Evolutionary conservation across 108 stramenopile genomes (phyloP).

Genomic region (Bacterosira constricta): DNA sequence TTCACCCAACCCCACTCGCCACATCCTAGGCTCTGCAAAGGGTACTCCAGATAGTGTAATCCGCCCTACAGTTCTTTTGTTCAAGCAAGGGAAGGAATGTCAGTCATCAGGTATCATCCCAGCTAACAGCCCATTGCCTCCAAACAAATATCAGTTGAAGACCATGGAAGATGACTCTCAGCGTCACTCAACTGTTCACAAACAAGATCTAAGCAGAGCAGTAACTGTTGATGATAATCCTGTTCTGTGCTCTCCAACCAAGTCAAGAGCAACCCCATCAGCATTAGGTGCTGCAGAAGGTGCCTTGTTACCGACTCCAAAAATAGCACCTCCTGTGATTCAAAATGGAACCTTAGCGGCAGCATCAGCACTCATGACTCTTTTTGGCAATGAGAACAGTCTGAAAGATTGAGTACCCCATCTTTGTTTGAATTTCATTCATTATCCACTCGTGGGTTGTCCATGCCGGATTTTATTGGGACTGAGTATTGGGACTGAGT

Average conservation of each 20-base stretch:
- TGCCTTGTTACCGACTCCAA: not conserved
- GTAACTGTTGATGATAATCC: too few species aligned
- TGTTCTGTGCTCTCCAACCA: not conserved
- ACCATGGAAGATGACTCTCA: not conserved
- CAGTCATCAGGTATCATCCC: not conserved
- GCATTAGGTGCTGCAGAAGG: not conserved
- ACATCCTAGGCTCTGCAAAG: constrained; percentile 16
- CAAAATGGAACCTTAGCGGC: constrained; percentile 20
- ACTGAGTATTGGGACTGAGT: too few species aligned
- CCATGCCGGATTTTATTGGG: too few species aligned
- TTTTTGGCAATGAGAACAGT: constrained; percentile 22
- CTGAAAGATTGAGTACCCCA: not conserved
- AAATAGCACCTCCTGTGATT: not conserved
- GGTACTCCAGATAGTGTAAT: constrained; percentile 46
- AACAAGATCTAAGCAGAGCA: too few species aligned
- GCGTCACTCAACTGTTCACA: too few species aligned
- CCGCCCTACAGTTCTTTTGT: constrained; percentile 32
- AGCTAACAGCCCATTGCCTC: too few species aligned
- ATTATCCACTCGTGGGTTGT: too few species aligned
- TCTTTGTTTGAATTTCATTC: too few species aligned
- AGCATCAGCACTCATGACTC: constrained; percentile 30
- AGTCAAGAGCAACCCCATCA: not conserved
- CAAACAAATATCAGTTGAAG: not conserved
- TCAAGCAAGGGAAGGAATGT: not conserved
- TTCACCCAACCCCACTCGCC: constrained; percentile 34